Percentiles rank a stretch among this genome's conserved stretches.
These are phyloP conservation scores for Calonectria pseudoreteaudii DNA, from an alignment of 2,329 filamentous ascomycete species.

Conservation along the genomic window DNA sequence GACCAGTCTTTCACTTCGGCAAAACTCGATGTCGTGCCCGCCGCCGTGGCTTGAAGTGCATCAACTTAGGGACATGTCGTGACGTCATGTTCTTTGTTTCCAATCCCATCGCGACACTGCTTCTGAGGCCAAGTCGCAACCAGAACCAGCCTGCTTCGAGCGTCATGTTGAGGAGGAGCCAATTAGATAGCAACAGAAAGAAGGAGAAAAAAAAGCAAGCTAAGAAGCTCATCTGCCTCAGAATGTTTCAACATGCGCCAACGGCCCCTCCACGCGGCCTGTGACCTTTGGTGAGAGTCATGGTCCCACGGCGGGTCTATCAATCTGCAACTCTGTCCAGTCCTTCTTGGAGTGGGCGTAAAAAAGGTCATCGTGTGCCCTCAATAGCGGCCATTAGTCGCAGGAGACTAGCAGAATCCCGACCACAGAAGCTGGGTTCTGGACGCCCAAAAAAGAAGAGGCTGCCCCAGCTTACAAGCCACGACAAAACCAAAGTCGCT, in stretches of 20 bases:
- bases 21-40: neutral
- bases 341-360: neutral
- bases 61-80: neutral
- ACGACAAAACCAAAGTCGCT: slow-evolving; percentile 21
- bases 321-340: slow-evolving; percentile 9
- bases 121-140: neutral
- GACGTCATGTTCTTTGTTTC: slow-evolving; percentile 19
- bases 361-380: neutral
- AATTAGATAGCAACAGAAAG: neutral
- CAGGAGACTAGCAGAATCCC: slow-evolving; percentile 10
- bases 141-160: neutral
- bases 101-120: neutral
- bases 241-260: neutral
- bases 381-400: neutral
- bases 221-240: neutral
- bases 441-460: neutral
- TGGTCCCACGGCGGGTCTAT: slow-evolving; percentile 13
- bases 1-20: neutral
- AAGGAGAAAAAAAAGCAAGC: neutral
- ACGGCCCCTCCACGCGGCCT: slow-evolving; percentile 2
- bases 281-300: neutral
- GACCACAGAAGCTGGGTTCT: neutral
- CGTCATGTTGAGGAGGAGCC: neutral
- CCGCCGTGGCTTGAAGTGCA: neutral
- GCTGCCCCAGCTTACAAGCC: slow-evolving; percentile 1